Evolutionary conservation across 2,329 filamentous ascomycete genomes (phyloP).

Genomic region (Epicoccum nigrum): DNA sequence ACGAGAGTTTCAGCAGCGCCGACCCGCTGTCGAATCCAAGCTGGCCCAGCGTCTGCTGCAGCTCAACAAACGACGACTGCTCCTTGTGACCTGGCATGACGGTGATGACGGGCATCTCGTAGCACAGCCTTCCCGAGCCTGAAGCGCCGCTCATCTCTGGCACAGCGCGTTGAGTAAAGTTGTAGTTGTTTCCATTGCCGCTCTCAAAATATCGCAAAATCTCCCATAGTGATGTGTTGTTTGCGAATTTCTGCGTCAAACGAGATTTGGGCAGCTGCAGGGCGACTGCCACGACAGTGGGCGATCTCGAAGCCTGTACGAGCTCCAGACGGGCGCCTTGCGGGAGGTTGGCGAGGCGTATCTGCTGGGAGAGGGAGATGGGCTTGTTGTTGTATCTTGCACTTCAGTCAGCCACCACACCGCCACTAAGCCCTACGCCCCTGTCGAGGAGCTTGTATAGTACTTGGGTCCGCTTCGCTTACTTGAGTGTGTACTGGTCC

Average conservation of each 20-base stretch:
- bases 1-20: conserved; percentile 77
- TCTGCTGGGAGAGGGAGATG: conserved; percentile 83
- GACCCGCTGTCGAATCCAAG: conserved; percentile 86
- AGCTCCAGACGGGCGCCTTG: conserved; percentile 92
- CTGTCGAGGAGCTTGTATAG: too few species aligned
- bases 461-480: conserved; percentile 44
- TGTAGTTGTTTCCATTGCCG: conserved; percentile 56
- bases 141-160: conserved; percentile 64
- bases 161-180: conserved; percentile 84
- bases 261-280: conserved; percentile 79
- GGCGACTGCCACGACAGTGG: conserved; percentile 85
- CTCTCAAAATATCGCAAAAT: conserved; percentile 90
- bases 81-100: conserved; percentile 75
- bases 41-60: conserved; percentile 88
- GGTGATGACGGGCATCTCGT: conserved; percentile 84
- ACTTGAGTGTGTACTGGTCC: conserved; percentile 83
- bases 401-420: conserved; percentile 8
- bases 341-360: conserved; percentile 80
- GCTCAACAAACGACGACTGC: conserved; percentile 74
- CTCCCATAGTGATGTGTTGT: conserved; percentile 86
- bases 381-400: conserved; percentile 71
- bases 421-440: too few species aligned
- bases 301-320: conserved; percentile 82
- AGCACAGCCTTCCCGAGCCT: conserved; percentile 77
- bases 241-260: conserved; percentile 83